Evolutionary conservation across 1,284 basidiomycete species (phyloP).

Genomic region (Hymenochaete sp.): DNA sequence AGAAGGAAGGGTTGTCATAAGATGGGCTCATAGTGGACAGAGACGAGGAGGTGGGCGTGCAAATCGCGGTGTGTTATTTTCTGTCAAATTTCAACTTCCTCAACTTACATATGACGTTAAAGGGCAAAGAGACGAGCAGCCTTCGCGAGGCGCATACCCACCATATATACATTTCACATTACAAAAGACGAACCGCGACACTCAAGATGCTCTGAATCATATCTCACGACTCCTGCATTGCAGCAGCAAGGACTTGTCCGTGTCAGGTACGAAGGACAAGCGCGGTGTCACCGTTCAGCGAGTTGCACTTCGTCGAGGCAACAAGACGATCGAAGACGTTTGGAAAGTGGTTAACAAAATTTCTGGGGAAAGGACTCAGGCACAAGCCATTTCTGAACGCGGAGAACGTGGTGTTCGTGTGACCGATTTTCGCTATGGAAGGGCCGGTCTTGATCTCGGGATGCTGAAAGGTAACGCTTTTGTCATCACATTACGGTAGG

Average conservation of each 20-base stretch:
- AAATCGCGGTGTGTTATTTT: constrained; percentile 28
- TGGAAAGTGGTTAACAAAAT: constrained; percentile 75
- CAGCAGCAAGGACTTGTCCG: constrained; percentile 71
- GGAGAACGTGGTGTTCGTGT: constrained; percentile 89
- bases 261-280: constrained; percentile 98
- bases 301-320: constrained; percentile 75
- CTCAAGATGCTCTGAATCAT: constrained; percentile 85
- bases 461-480: constrained; percentile 96
- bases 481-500: constrained; percentile 83
- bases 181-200: constrained; percentile 97
- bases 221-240: constrained; percentile 71
- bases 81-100: not conserved
- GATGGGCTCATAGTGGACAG: constrained; percentile 53
- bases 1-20: constrained; percentile 63
- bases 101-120: not conserved
- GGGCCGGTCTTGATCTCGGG: constrained; percentile 79
- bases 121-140: constrained; percentile 33
- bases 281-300: constrained; percentile 93
- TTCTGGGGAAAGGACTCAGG: constrained; percentile 45
- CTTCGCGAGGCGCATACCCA: constrained; percentile 58
- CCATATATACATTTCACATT: constrained; percentile 95
- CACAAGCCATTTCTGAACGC: constrained; percentile 56
- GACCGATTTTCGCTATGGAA: constrained; percentile 81
- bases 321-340: constrained; percentile 75
- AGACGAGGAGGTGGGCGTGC: constrained; percentile 37